These are phyloP conservation scores for Citrus medica DNA, from an alignment of 345 rosid genomes.

Conservation along the genomic window DNA sequence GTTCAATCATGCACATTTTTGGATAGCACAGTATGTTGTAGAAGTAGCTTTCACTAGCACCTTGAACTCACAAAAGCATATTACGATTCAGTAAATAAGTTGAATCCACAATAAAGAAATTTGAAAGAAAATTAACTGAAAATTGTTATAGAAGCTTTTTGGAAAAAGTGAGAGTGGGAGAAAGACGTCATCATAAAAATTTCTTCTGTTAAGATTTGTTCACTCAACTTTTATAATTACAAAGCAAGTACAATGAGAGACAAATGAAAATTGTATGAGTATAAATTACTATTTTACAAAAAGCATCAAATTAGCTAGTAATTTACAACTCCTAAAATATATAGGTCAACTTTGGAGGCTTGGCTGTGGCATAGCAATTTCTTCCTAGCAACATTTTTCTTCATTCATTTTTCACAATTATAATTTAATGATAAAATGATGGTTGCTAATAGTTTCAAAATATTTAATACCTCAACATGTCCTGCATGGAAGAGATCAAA, in stretches of 20 bases:
- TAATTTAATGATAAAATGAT: slow-evolving; percentile 1
- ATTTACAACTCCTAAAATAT: background rate
- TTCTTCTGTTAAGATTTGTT: background rate
- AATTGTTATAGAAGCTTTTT: background rate
- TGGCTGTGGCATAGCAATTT: background rate
- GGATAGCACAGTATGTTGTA: no score
- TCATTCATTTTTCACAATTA: background rate
- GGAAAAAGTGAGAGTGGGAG: background rate
- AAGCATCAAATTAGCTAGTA: background rate
- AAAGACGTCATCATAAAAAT: background rate
- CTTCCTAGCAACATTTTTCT: background rate
- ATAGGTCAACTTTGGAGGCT: background rate
- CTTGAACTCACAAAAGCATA: background rate
- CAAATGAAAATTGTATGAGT: background rate
- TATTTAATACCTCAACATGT: slow-evolving; percentile 77
- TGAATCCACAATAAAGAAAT: background rate
- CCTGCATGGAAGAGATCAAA: slow-evolving; percentile 99
- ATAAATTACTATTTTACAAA: no score
- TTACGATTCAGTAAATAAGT: background rate
- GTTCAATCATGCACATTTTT: background rate
- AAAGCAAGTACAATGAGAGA: background rate
- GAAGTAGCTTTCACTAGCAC: background rate
- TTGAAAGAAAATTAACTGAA: background rate
- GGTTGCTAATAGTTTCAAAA: background rate
- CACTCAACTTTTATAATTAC: no score